phyloP scores from a whole-genome alignment of 2,329 filamentous ascomycete species.

The Diplodia seriata region DNA sequence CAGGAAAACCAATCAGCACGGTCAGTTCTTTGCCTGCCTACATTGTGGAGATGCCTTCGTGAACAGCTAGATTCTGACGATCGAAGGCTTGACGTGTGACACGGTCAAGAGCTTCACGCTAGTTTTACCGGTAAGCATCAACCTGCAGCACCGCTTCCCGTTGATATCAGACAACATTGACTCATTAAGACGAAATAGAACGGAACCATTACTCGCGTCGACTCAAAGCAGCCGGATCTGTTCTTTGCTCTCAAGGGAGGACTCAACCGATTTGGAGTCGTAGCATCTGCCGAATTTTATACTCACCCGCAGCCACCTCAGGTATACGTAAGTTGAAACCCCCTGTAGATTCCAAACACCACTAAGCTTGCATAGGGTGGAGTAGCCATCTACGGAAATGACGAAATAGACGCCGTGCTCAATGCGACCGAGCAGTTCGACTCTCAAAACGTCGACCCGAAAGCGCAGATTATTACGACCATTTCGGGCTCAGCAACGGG shows the following conservation, averaged over 20 bases:
- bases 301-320: constrained; percentile 5
- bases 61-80: neutral
- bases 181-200: neutral
- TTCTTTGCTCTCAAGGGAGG: constrained; percentile 47
- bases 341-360: neutral
- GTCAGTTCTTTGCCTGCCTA: neutral
- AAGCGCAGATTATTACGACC: constrained; percentile 9
- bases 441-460: neutral
- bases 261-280: constrained; percentile 48
- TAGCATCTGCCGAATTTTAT: constrained; percentile 37
- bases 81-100: constrained; percentile 10
- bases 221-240: constrained; percentile 39
- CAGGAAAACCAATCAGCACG: constrained; percentile 18
- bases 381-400: neutral
- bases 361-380: neutral
- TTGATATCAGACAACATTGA: too few species aligned
- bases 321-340: neutral
- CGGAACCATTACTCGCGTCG: constrained; percentile 7
- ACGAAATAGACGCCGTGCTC: neutral
- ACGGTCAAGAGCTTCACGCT: constrained; percentile 16
- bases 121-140: neutral
- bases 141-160: neutral
- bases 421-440: constrained; percentile 2
- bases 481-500: neutral
- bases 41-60: neutral